Conservation (phyloP, 139 green algal species). For the Chlamydomonas sphaeroides region DNA sequence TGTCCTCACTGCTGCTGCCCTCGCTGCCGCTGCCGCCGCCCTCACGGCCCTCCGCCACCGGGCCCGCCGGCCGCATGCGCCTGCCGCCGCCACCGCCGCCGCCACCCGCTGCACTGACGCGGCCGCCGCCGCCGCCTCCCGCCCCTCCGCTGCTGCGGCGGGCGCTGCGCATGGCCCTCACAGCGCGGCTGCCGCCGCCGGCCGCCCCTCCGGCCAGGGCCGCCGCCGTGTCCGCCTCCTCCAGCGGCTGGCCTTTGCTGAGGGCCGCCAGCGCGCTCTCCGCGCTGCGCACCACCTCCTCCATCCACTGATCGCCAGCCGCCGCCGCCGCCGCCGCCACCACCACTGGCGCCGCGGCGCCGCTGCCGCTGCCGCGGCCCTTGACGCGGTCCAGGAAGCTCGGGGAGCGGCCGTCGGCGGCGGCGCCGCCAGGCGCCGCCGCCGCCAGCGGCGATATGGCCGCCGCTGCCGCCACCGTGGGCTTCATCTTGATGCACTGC, state of each 20-base stretch:
- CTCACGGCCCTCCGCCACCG: constrained; percentile 1
- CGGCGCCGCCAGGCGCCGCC: too few relatives aligned
- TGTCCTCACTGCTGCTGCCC: background rate
- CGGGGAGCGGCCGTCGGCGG: too few relatives aligned
- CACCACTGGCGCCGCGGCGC: too few relatives aligned
- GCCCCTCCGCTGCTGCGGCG: background rate
- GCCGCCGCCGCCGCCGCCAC: too few relatives aligned
- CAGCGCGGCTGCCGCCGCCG: background rate
- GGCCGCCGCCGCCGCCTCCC: background rate
- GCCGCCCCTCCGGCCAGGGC: background rate
- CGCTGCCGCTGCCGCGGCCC: background rate
- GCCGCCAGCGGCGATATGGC: too few relatives aligned
- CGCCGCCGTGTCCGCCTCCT: too few relatives aligned
- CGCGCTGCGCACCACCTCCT: background rate
- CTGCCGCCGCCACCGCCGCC: background rate
- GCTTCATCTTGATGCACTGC: background rate
- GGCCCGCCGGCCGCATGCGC: background rate
- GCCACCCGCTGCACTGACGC: background rate
- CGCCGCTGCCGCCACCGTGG: too few relatives aligned
- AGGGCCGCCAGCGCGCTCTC: background rate
- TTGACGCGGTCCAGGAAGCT: background rate
- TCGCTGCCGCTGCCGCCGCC: background rate
- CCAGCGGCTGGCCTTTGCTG: too few relatives aligned
- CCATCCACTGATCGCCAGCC: background rate
- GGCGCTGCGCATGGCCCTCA: background rate